A percentile compares a stretch with the other conserved stretches of the same genome.
Conservation (phyloP, 1,284 basidiomycete species). For the Inonotus obliquus region DNA sequence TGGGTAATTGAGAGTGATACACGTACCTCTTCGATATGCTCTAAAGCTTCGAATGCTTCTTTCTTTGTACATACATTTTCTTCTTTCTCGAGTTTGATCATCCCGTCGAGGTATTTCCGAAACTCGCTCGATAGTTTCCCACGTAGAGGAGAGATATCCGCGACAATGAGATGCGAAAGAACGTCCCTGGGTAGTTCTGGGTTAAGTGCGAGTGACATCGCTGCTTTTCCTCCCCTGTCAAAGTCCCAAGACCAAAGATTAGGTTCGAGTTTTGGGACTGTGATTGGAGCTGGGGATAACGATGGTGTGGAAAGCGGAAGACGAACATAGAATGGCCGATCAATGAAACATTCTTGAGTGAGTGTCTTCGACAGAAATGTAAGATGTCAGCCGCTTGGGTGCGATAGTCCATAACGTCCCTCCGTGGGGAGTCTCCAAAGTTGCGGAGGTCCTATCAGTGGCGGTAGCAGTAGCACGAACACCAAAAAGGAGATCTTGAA, state of each 20-base stretch:
- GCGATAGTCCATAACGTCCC: constrained; percentile 62
- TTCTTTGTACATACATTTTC: constrained; percentile 51
- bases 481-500: too few relatives aligned
- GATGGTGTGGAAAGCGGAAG: background rate
- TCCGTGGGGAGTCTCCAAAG: constrained; percentile 77
- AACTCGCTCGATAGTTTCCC: constrained; percentile 65
- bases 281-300: background rate
- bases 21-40: constrained; percentile 52
- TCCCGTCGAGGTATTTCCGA: constrained; percentile 58
- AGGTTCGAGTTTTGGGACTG: too few relatives aligned
- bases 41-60: constrained; percentile 63
- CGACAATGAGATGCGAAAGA: constrained; percentile 67
- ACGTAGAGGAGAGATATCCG: constrained; percentile 73
- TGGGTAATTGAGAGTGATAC: constrained; percentile 1
- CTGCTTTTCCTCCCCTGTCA: constrained; percentile 81
- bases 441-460: constrained; percentile 75
- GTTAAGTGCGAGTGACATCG: constrained; percentile 72
- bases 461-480: background rate
- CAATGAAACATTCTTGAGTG: constrained; percentile 58
- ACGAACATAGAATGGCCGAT: constrained; percentile 84
- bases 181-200: constrained; percentile 41
- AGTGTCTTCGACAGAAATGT: constrained; percentile 49
- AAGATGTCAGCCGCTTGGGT: constrained; percentile 72
- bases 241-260: too few relatives aligned
- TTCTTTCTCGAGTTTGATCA: constrained; percentile 58